Conservation (phyloP, 1,139 yeast genomes). For the Saccharomycopsis hybrid region DNA sequence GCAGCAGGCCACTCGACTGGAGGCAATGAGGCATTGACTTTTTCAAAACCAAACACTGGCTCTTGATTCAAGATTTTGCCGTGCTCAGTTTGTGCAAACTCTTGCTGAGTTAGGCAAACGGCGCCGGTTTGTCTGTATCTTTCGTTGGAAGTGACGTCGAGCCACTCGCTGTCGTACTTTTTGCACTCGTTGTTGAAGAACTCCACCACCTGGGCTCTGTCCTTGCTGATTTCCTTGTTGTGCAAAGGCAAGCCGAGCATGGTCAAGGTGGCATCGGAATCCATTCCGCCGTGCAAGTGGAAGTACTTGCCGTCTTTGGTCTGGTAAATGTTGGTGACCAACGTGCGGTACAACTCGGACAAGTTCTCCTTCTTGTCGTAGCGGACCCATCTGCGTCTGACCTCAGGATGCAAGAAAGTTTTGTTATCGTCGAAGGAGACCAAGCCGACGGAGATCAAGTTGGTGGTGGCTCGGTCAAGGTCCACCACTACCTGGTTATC, state of each 20-base stretch:
- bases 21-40: conserved; percentile 27
- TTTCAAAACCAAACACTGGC: conserved; percentile 28
- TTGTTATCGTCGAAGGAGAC: conserved; percentile 29
- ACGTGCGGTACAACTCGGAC: conserved; percentile 29
- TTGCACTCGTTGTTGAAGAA: conserved; percentile 28
- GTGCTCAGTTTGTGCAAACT: conserved; percentile 29
- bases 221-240: conserved; percentile 26
- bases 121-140: conserved; percentile 30
- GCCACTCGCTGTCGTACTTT: conserved; percentile 18
- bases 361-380: conserved; percentile 31
- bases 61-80: conserved; percentile 26
- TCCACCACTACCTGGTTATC: conserved; percentile 4
- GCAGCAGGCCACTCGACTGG: conserved; percentile 25
- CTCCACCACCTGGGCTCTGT: conserved; percentile 26
- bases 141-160: conserved; percentile 20
- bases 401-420: conserved; percentile 28
- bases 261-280: conserved; percentile 30
- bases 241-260: conserved; percentile 33
- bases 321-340: conserved; percentile 32
- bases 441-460: conserved; percentile 28
- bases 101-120: conserved; percentile 28
- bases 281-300: conserved; percentile 33
- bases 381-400: conserved; percentile 24
- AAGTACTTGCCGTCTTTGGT: conserved; percentile 31
- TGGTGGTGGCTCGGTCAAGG: conserved; percentile 14